Evolutionary conservation across 2,329 filamentous ascomycete genomes (phyloP).

Genomic region (Aspergillus sp.): DNA sequence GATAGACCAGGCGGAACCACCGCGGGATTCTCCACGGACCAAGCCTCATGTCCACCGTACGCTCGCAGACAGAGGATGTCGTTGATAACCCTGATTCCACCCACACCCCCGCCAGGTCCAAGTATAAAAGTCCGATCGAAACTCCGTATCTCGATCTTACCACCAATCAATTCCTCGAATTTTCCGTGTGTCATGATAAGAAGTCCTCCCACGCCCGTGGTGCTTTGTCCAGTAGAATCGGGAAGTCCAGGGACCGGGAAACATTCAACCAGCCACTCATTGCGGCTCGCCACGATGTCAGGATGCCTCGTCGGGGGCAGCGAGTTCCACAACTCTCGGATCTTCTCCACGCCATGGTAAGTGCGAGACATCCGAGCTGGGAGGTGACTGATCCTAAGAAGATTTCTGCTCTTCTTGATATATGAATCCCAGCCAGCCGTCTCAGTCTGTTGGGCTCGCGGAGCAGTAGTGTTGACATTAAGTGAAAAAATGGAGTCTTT

Average conservation of each 20-base stretch:
- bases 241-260: constrained; percentile 68
- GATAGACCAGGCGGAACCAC: constrained; percentile 12
- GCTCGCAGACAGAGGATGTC: constrained; percentile 74
- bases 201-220: constrained; percentile 70
- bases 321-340: constrained; percentile 65
- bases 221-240: constrained; percentile 64
- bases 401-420: constrained; percentile 73
- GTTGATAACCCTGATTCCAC: constrained; percentile 70
- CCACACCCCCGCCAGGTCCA: constrained; percentile 66
- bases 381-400: constrained; percentile 64
- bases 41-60: constrained; percentile 58
- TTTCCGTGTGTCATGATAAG: constrained; percentile 78
- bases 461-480: constrained; percentile 63
- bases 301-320: constrained; percentile 75
- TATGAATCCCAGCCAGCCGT: constrained; percentile 65
- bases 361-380: constrained; percentile 63
- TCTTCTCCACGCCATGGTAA: constrained; percentile 62
- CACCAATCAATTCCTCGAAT: constrained; percentile 68
- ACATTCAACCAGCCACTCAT: constrained; percentile 81
- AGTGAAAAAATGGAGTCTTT: constrained; percentile 71
- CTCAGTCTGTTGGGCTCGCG: constrained; percentile 51
- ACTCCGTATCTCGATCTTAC: constrained; percentile 63
- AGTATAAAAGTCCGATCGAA: constrained; percentile 81
- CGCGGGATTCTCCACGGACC: constrained; percentile 40
- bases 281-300: constrained; percentile 61